Base-by-base conservation (phyloP, 345 rosid genomes). In the Turritis glabra region DNA sequence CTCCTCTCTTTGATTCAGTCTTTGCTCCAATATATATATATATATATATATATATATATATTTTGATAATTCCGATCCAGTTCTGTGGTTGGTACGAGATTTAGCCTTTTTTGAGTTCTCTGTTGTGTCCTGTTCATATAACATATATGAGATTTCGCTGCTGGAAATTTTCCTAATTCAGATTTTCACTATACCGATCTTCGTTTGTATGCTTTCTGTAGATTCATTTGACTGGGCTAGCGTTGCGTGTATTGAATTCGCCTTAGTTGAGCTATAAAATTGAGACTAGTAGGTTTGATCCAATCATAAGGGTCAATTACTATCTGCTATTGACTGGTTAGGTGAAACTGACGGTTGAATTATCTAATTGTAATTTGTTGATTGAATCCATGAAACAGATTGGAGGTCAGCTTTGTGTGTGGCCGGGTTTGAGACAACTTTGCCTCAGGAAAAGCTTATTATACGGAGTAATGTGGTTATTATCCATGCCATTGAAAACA, bases 351-450 rank as follows among this genome's bases (percentile, higher is more conserved):
- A 25, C 13, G 15, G 8, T 53, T 72, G 25, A 51, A 4, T 52
- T 38, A 22, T n/a, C 2, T 54, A 55, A 7, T 57, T 71, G 2
- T 40, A 13, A 48, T 64, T 57, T 38, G 13, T 69, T 69, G 18
- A 17, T 77, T 12, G 25, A 17, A 23, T 77, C 7, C 23, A 22
- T 77, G 73, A 51, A 71, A 38, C 48, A 95, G 99, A 89, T 66
- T 70, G 89, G 89, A 83, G 83, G 87, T 64, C 90, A 88, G 80
- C 78, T 88, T 41, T 86, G 97, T 5, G 74, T 88, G 69, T 84
- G 93, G 92, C 99, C 99, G 0, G 82, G 96, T 67, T 77, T 78
- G 77, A 88, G 96, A 76, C 94, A 92, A 57, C 84, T 96, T 76
- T 88, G 90, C 88, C 76, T 96, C 59, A 86, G 98, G 59, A 92